Evolutionary conservation across 805 yeast species (phyloP).

Genomic region (Candida montana): DNA sequence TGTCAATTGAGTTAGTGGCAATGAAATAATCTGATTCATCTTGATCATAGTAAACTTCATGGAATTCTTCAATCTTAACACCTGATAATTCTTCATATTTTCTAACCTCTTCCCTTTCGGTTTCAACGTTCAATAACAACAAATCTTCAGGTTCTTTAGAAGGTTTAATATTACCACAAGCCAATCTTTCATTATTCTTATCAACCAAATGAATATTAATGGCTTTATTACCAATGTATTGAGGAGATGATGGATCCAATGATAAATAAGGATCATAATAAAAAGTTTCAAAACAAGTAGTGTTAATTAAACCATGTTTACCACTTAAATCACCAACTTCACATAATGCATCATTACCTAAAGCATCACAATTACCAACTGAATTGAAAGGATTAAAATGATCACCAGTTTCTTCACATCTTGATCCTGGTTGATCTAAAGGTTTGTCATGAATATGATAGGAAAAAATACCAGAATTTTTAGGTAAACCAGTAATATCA

Average conservation of each 20-base stretch:
- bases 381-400: constrained; percentile 66
- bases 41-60: background rate
- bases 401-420: constrained; percentile 50
- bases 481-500: constrained; percentile 66
- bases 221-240: constrained; percentile 57
- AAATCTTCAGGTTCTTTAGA: constrained; percentile 26
- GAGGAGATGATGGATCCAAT: constrained; percentile 46
- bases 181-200: constrained; percentile 46
- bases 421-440: constrained; percentile 40
- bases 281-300: constrained; percentile 61
- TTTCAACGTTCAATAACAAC: constrained; percentile 22
- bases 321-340: constrained; percentile 76
- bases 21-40: background rate
- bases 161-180: constrained; percentile 52
- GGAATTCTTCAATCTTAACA: constrained; percentile 7
- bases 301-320: constrained; percentile 67
- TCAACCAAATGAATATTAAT: constrained; percentile 47
- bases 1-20: constrained; percentile 1
- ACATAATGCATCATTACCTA: constrained; percentile 49
- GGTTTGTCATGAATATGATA: constrained; percentile 63
- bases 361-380: constrained; percentile 43
- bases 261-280: constrained; percentile 65
- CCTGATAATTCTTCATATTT: constrained; percentile 24
- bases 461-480: constrained; percentile 58
- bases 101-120: constrained; percentile 23